phyloP scores from a whole-genome alignment of 495 filamentous ascomycete species.

The Xylaria cubensis region DNA sequence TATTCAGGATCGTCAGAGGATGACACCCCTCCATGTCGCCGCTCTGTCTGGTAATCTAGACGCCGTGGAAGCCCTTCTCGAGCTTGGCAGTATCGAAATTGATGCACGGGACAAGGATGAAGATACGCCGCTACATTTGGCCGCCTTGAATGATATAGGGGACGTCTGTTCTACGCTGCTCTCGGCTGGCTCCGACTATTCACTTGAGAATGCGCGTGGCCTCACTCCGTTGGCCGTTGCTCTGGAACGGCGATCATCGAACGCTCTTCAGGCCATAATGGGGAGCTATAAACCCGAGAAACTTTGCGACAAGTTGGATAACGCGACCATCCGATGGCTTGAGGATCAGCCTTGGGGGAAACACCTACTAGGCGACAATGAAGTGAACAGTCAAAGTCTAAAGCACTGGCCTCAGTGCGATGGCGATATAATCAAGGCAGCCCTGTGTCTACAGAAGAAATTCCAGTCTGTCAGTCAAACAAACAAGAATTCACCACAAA shows the following conservation, averaged over 20 bases:
- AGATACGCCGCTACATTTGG: slow-evolving; percentile 4
- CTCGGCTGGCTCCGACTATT: background rate
- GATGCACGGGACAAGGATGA: slow-evolving; percentile 2
- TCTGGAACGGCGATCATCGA: background rate
- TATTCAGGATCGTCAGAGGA: background rate
- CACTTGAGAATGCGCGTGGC: background rate
- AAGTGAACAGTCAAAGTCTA: no score
- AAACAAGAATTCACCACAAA: background rate
- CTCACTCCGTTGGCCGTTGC: background rate
- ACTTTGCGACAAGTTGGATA: background rate
- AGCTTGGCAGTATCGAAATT: background rate
- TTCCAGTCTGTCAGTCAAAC: background rate
- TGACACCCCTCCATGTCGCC: slow-evolving; percentile 1
- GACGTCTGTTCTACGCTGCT: background rate
- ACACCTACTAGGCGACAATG: background rate
- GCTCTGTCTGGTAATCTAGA: slow-evolving; percentile 3
- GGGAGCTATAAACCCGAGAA: background rate
- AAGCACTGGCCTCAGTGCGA: no score
- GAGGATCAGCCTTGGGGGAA: slow-evolving; percentile 8
- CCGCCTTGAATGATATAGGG: background rate
- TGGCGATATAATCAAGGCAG: background rate
- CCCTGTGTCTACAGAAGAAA: background rate
- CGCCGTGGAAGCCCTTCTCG: slow-evolving; percentile 1
- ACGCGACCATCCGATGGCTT: background rate
- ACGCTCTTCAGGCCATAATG: background rate